phyloP scores from a whole-genome alignment of 2,329 filamentous ascomycete genomes.

The Cephalotrichum gorgonifer region DNA sequence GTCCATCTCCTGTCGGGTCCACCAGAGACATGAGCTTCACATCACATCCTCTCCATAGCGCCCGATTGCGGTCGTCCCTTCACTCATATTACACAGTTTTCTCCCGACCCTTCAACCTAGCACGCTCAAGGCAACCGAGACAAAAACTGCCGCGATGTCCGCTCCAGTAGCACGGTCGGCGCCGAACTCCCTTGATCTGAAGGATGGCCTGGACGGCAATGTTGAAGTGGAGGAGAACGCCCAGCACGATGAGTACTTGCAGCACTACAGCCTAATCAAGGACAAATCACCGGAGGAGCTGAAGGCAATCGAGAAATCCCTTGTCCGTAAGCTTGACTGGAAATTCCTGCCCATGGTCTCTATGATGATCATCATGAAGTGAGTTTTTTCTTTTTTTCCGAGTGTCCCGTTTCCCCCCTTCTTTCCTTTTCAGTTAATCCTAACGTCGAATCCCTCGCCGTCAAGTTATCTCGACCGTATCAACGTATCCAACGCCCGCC shows the following conservation, averaged over 20 bases:
- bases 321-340: slow-evolving; percentile 17
- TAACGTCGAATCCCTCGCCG: too few relatives aligned
- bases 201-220: neutral
- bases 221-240: neutral
- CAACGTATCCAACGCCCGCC: slow-evolving; percentile 34
- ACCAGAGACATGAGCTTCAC: too few relatives aligned
- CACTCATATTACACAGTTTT: too few relatives aligned
- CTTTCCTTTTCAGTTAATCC: neutral
- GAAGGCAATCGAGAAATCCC: slow-evolving; percentile 11
- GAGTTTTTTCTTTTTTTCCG: neutral
- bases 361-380: slow-evolving; percentile 19
- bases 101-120: neutral
- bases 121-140: neutral
- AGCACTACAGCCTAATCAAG: neutral
- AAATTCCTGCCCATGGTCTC: slow-evolving; percentile 16
- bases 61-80: too few relatives aligned
- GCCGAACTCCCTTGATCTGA: neutral
- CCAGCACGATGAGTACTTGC: neutral
- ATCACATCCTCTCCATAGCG: too few relatives aligned
- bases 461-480: slow-evolving; percentile 41
- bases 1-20: too few relatives aligned
- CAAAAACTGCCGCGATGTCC: neutral
- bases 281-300: slow-evolving; percentile 12
- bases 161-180: neutral
- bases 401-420: neutral